These are phyloP conservation scores for Penicillium steckii DNA, from an alignment of 495 filamentous ascomycete genomes.

Conservation along the genomic window DNA sequence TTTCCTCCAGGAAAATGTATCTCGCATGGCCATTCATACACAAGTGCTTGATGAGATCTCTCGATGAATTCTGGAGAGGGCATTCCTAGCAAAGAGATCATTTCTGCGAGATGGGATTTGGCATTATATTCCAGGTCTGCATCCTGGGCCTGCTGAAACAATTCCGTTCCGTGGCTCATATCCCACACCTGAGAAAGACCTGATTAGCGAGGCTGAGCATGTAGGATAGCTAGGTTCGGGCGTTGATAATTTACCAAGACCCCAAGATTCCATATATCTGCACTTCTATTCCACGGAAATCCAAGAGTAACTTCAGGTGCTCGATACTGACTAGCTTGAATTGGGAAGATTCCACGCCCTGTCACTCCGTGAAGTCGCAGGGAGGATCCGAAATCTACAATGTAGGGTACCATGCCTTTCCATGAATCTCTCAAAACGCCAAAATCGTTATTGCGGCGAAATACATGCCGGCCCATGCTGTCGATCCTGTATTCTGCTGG, in stretches of 20 bases:
- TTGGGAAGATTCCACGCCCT: conserved; percentile 16
- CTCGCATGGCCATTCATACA: conserved; percentile 1
- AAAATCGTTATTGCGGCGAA: conserved; percentile 33
- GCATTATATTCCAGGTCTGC: conserved; percentile 13
- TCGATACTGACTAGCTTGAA: conserved; percentile 32
- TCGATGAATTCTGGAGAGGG: conserved; percentile 31
- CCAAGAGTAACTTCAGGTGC: conserved; percentile 36
- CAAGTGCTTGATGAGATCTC: conserved; percentile 8
- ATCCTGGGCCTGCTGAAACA: conserved; percentile 29
- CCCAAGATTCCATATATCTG: conserved; percentile 39
- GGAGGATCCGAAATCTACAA: conserved; percentile 80
- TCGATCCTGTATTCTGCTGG: conserved; percentile 13
- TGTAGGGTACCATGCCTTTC: conserved; percentile 48
- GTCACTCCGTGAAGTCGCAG: conserved; percentile 43
- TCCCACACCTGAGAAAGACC: conserved; percentile 50
- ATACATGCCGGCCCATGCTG: conserved; percentile 17
- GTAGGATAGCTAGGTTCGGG: no score
- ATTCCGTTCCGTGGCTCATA: conserved; percentile 33
- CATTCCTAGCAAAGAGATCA: conserved; percentile 38
- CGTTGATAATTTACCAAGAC: conserved; percentile 29
- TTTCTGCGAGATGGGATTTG: conserved; percentile 35
- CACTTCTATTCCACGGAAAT: conserved; percentile 30
- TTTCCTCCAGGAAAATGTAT: not conserved
- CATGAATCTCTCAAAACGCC: conserved; percentile 19
- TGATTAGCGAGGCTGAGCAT: no score